These are phyloP conservation scores for Colletotrichum tanaceti DNA, from an alignment of 2,329 filamentous ascomycete species.

Conservation along the genomic window DNA sequence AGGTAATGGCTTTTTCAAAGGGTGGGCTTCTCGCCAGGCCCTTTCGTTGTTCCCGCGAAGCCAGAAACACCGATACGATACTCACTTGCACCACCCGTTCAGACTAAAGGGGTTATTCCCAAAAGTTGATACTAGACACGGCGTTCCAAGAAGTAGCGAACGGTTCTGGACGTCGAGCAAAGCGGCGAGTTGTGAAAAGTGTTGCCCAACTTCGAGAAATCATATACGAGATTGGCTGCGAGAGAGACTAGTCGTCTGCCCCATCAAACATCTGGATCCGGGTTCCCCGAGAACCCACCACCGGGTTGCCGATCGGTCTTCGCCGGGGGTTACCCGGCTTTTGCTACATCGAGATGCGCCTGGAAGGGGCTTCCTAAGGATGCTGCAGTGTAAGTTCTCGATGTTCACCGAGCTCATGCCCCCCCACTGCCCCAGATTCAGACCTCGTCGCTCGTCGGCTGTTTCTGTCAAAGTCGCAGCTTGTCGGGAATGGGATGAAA, in stretches of 20 bases:
- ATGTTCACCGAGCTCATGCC: too few species aligned
- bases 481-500: neutral
- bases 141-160: slow-evolving; percentile 49
- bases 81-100: slow-evolving; percentile 41
- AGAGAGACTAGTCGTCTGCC: slow-evolving; percentile 46
- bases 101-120: slow-evolving; percentile 49
- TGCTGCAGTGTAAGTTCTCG: too few species aligned
- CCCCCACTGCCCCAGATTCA: neutral
- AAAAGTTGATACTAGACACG: slow-evolving; percentile 47
- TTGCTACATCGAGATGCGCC: slow-evolving; percentile 48
- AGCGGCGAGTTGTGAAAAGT: slow-evolving; percentile 43
- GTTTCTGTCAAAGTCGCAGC: slow-evolving; percentile 4
- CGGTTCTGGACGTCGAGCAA: slow-evolving; percentile 49
- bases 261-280: slow-evolving; percentile 43
- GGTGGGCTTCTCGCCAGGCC: neutral
- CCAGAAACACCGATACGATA: neutral
- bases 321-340: slow-evolving; percentile 53
- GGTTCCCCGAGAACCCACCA: slow-evolving; percentile 44
- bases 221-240: slow-evolving; percentile 54
- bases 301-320: slow-evolving; percentile 47
- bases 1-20: slow-evolving; percentile 51
- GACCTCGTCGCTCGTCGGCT: neutral
- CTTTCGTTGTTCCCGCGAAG: neutral
- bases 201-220: slow-evolving; percentile 54
- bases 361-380: slow-evolving; percentile 43